These are phyloP conservation scores for Hygrocybe coccinea DNA, from an alignment of 768 basidiomycete species.

Conservation along the genomic window DNA sequence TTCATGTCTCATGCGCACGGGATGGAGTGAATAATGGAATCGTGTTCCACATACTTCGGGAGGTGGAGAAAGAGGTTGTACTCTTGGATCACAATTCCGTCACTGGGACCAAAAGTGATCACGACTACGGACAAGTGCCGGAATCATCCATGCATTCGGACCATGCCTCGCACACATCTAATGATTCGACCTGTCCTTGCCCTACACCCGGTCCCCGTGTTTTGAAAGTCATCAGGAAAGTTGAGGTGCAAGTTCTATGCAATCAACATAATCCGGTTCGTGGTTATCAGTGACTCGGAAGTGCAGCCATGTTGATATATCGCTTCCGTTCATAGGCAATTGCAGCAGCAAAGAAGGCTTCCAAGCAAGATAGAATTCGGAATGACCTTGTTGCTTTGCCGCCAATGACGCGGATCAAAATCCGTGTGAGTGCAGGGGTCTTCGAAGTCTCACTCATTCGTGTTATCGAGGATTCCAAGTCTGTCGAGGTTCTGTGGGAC, in stretches of 20 bases:
- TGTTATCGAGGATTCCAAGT: slow-evolving; percentile 62
- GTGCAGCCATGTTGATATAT: not conserved
- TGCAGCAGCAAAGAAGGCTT: slow-evolving; percentile 68
- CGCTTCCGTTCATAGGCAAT: slow-evolving; percentile 46
- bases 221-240: slow-evolving; percentile 68
- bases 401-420: slow-evolving; percentile 71
- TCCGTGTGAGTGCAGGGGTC: slow-evolving; percentile 77
- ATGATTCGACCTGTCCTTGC: not conserved
- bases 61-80: slow-evolving; percentile 79
- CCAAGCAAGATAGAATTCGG: slow-evolving; percentile 69
- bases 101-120: not conserved
- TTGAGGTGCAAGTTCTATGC: slow-evolving; percentile 73
- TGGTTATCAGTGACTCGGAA: not conserved
- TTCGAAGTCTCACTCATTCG: slow-evolving; percentile 80
- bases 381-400: slow-evolving; percentile 66
- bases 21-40: slow-evolving; percentile 50
- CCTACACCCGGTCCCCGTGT: slow-evolving; percentile 27
- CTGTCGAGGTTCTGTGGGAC: slow-evolving; percentile 82
- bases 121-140: no score
- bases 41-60: slow-evolving; percentile 55
- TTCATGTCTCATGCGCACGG: slow-evolving; percentile 87
- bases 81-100: slow-evolving; percentile 41
- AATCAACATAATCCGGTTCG: slow-evolving; percentile 84
- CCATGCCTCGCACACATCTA: not conserved
- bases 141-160: no score